phyloP scores from a whole-genome alignment of 75 land plant genomes.

The Isoetes taiwanensis region DNA sequence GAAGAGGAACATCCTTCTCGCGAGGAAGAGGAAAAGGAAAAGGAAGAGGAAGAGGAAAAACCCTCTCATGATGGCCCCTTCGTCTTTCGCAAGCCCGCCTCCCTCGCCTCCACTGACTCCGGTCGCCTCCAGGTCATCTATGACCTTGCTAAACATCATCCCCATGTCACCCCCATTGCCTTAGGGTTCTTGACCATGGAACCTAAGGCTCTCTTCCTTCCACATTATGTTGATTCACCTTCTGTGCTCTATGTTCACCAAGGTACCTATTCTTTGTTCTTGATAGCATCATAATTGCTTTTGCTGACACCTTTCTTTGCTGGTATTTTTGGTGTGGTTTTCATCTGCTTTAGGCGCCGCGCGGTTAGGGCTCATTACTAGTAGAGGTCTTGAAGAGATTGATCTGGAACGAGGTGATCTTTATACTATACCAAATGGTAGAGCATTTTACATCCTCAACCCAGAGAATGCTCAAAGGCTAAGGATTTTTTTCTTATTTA shows the following conservation, averaged over 20 bases:
- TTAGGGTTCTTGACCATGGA: background rate
- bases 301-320: background rate
- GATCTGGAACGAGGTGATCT: background rate
- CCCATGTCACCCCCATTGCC: background rate
- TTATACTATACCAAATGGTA: background rate
- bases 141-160: too few relatives aligned
- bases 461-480: background rate
- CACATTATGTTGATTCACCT: background rate
- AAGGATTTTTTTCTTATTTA: background rate
- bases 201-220: background rate
- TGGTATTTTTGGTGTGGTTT: too few relatives aligned
- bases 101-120: too few relatives aligned
- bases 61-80: too few relatives aligned
- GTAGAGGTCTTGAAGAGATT: background rate
- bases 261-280: background rate
- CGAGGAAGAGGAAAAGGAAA: too few relatives aligned
- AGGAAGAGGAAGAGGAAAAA: too few relatives aligned
- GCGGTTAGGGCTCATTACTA: background rate
- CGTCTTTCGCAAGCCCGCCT: too few relatives aligned
- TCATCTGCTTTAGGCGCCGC: background rate
- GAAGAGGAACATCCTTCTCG: too few relatives aligned
- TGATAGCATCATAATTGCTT: background rate
- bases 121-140: too few relatives aligned
- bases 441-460: background rate
- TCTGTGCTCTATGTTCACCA: background rate